These are phyloP conservation scores for Botrytis medusae DNA, from an alignment of 2,329 filamentous ascomycete species.

Conservation along the genomic window DNA sequence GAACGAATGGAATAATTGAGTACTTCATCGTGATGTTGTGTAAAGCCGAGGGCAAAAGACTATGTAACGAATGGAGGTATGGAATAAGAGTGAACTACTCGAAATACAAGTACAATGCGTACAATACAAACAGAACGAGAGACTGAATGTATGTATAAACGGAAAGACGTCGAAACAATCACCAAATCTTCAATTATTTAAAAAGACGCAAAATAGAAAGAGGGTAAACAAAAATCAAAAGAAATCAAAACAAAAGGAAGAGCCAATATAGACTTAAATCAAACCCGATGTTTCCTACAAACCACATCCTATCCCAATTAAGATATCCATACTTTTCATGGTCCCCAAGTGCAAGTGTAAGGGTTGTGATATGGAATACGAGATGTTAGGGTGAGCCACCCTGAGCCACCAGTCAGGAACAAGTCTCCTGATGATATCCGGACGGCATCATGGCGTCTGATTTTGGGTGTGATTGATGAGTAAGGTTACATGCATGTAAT, in stretches of 20 bases:
- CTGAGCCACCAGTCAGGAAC: slow-evolving; percentile 13
- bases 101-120: background rate
- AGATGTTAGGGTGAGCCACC: background rate
- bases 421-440: background rate
- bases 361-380: slow-evolving; percentile 10
- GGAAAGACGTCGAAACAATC: background rate
- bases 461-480: background rate
- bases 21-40: slow-evolving; percentile 17
- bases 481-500: background rate
- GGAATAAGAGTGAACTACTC: slow-evolving; percentile 11
- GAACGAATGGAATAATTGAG: slow-evolving; percentile 12
- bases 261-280: background rate
- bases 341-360: background rate
- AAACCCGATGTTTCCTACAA: background rate
- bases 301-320: background rate
- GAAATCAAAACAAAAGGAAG: background rate
- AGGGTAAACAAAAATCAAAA: background rate
- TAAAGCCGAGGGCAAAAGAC: slow-evolving; percentile 2
- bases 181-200: background rate
- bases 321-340: background rate
- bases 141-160: background rate
- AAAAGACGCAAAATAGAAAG: background rate
- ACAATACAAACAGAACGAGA: slow-evolving; percentile 4
- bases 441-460: background rate
- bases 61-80: background rate